Evolutionary conservation across 2,329 filamentous ascomycete species (phyloP).

Genomic region (Hymenotorrendiella dingleyae): DNA sequence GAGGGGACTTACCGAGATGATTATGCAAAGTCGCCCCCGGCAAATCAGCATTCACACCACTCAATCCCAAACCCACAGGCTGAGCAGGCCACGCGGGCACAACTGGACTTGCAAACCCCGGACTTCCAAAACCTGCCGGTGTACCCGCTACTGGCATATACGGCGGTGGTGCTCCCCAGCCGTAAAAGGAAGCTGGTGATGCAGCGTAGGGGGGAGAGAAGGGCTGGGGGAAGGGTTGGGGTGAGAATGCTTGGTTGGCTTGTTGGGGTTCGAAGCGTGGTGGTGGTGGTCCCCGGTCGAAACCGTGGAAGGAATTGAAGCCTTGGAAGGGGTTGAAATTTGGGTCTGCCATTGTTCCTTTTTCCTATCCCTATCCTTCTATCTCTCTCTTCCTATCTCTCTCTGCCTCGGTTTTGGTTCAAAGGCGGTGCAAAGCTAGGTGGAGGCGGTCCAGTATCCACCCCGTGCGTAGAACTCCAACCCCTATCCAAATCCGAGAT

Average conservation of each 20-base stretch:
- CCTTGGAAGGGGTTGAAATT: slow-evolving; percentile 13
- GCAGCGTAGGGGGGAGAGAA: neutral
- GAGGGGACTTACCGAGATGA: no score
- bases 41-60: no score
- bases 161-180: no score
- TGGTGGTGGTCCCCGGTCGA: slow-evolving; percentile 22
- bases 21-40: slow-evolving; percentile 26
- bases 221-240: neutral
- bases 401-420: neutral
- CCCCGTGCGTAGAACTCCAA: slow-evolving; percentile 18
- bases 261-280: slow-evolving; percentile 9
- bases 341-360: neutral
- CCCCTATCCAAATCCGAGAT: slow-evolving; percentile 9
- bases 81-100: no score
- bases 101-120: no score
- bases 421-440: slow-evolving; percentile 5
- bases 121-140: no score
- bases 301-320: slow-evolving; percentile 25
- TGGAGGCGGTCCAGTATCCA: slow-evolving; percentile 17
- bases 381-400: neutral
- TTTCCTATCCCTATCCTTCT: neutral
- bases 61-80: no score
- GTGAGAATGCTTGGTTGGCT: neutral
- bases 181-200: neutral
- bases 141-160: neutral